Conservation (phyloP, 768 basidiomycete species). For the Dioszegia hungarica region DNA sequence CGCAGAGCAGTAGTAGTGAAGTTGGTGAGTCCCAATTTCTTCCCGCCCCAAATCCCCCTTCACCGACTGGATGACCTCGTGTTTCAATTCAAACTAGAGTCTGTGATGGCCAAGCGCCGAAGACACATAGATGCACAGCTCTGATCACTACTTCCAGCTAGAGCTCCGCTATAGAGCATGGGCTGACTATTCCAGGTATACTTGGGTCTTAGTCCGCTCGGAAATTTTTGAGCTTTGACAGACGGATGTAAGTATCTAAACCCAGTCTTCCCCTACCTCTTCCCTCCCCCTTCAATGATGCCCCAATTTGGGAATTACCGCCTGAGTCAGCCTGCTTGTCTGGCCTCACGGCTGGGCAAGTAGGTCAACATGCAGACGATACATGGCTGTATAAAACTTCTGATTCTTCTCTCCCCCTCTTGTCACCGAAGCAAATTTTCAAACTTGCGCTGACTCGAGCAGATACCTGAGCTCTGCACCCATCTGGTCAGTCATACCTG, state of each 20-base stretch:
- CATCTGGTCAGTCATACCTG: background rate
- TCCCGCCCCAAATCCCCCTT: slow-evolving; percentile 4
- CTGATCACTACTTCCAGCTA: slow-evolving; percentile 21
- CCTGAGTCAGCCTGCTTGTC: slow-evolving; percentile 30
- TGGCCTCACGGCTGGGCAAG: slow-evolving; percentile 28
- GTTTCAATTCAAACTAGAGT: slow-evolving; percentile 49
- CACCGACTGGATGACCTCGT: slow-evolving; percentile 39
- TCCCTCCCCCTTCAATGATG: slow-evolving; percentile 30
- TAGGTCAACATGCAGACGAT: slow-evolving; percentile 35
- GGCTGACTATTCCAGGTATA: background rate
- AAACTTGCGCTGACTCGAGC: background rate
- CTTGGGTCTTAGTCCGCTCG: background rate
- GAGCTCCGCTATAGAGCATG: background rate
- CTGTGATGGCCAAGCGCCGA: slow-evolving; percentile 46
- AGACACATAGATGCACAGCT: slow-evolving; percentile 46
- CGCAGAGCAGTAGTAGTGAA: too few species aligned
- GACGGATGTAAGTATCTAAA: background rate
- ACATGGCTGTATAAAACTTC: slow-evolving; percentile 48
- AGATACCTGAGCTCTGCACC: background rate
- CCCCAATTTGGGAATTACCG: slow-evolving; percentile 47
- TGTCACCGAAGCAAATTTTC: background rate
- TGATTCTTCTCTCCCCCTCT: slow-evolving; percentile 13
- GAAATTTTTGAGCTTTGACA: background rate
- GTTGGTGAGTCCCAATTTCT: background rate
- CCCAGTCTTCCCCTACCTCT: background rate